phyloP scores from a whole-genome alignment of 495 filamentous ascomycete genomes.

The Sordaria brevicollis region DNA sequence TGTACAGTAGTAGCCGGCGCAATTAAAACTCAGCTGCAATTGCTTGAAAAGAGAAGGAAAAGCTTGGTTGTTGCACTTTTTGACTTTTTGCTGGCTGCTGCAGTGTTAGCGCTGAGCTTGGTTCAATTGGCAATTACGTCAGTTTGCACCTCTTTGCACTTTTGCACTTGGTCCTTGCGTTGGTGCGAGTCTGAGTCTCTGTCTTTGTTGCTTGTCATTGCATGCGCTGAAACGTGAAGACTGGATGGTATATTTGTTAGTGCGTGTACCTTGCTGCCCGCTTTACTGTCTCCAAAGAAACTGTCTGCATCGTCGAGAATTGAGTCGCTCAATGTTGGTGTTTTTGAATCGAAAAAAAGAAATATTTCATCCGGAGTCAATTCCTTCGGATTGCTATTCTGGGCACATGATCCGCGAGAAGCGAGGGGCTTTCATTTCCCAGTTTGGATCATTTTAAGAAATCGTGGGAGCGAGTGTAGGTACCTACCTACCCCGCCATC shows the following conservation, averaged over 20 bases:
- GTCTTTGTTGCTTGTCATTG: background rate
- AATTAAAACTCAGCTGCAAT: no score
- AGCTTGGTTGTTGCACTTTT: background rate
- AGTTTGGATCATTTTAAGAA: background rate
- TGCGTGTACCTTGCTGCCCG: background rate
- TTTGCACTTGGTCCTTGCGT: background rate
- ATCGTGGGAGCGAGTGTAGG: no score
- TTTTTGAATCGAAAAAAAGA: background rate
- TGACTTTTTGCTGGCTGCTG: no score
- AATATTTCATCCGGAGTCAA: background rate
- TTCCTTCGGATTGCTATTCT: background rate
- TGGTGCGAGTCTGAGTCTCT: no score
- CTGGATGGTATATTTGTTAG: background rate
- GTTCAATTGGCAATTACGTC: background rate
- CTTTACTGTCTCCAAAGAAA: background rate
- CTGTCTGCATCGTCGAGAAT: background rate
- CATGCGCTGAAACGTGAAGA: background rate
- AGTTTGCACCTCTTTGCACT: no score
- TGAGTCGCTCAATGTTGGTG: background rate
- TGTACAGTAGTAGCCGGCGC: background rate
- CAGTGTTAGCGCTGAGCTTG: background rate
- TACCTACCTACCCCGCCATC: background rate
- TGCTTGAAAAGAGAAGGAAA: no score
- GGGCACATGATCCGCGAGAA: background rate
- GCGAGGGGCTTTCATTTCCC: background rate